Conservation (phyloP, 2,329 filamentous ascomycete genomes). For the Rhexocercosporidium sp. region DNA sequence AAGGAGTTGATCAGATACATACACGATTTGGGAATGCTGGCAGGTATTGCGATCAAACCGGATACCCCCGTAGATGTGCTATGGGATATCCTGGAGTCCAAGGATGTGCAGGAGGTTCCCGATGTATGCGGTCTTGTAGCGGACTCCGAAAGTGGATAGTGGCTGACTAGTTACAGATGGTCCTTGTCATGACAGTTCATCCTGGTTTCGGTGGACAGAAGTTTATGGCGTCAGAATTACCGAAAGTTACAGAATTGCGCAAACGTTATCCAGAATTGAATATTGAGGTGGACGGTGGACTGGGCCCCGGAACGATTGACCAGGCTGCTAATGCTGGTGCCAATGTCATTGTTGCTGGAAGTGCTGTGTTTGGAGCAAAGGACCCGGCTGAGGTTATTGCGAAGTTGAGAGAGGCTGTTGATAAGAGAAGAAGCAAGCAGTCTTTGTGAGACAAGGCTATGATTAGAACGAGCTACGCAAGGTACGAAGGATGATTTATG, state of each 20-base stretch:
- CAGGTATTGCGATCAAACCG: conserved; percentile 95
- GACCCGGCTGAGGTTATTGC: conserved; percentile 87
- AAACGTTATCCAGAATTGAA: conserved; percentile 87
- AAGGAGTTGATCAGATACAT: conserved; percentile 89
- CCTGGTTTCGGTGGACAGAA: conserved; percentile 98
- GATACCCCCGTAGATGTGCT: conserved; percentile 89
- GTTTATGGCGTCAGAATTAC: conserved; percentile 95
- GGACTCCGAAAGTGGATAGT: neutral
- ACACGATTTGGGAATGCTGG: conserved; percentile 84
- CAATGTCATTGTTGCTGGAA: conserved; percentile 97
- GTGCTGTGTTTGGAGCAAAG: conserved; percentile 91
- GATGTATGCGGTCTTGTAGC: conserved; percentile 69
- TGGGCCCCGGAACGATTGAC: conserved; percentile 88
- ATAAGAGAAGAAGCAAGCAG: conserved; percentile 54
- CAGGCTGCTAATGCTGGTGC: conserved; percentile 94
- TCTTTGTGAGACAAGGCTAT: conserved; percentile 24
- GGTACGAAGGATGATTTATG: neutral
- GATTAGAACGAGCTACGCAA: neutral
- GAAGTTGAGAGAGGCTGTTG: conserved; percentile 79
- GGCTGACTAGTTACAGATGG: conserved; percentile 70
- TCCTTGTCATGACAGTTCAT: conserved; percentile 97
- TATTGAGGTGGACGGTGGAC: conserved; percentile 95
- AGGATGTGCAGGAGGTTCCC: conserved; percentile 75
- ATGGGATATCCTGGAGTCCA: conserved; percentile 83
- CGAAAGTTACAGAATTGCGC: conserved; percentile 87